phyloP scores from a whole-genome alignment of 1,139 yeast species.

The Protomyces macrosporus region DNA sequence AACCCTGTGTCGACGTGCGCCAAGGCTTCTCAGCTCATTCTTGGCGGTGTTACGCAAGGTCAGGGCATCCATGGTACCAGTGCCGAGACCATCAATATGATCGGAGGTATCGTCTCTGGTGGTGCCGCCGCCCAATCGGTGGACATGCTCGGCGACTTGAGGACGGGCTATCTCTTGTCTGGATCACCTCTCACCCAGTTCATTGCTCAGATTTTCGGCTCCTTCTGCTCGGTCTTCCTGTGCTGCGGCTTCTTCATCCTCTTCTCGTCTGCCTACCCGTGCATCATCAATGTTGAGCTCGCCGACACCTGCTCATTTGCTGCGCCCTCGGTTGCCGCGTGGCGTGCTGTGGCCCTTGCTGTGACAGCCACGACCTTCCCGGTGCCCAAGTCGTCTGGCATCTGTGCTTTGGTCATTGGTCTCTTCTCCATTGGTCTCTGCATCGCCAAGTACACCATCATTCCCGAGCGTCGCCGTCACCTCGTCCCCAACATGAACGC shows the following conservation, averaged over 20 bases:
- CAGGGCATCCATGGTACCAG: conserved; percentile 14
- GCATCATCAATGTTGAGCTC: conserved; percentile 11
- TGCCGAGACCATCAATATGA: conserved; percentile 26
- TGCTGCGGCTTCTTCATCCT: conserved; percentile 26
- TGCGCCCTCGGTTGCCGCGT: conserved; percentile 24
- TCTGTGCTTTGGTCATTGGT: conserved; percentile 22
- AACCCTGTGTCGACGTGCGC: conserved; percentile 29
- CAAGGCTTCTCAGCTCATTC: conserved; percentile 24
- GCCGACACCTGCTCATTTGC: conserved; percentile 24
- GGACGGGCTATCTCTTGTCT: conserved; percentile 26
- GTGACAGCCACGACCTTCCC: conserved; percentile 24
- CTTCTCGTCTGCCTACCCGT: conserved; percentile 27
- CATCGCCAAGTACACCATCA: conserved; percentile 17
- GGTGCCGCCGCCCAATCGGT: conserved; percentile 28
- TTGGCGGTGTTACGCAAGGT: conserved; percentile 27
- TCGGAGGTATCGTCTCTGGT: conserved; percentile 26
- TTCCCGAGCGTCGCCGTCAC: conserved; percentile 11
- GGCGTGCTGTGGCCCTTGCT: conserved; percentile 27
- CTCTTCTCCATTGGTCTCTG: conserved; percentile 12
- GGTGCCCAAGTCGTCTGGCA: conserved; percentile 13
- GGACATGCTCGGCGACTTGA: conserved; percentile 28
- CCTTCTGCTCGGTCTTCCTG: conserved; percentile 24
- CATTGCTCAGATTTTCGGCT: conserved; percentile 25
- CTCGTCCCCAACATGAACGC: conserved; percentile 28
- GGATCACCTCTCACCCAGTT: conserved; percentile 26